Conservation (phyloP, 1,284 basidiomycete species). For the Lignosus rhinocerotis region DNA sequence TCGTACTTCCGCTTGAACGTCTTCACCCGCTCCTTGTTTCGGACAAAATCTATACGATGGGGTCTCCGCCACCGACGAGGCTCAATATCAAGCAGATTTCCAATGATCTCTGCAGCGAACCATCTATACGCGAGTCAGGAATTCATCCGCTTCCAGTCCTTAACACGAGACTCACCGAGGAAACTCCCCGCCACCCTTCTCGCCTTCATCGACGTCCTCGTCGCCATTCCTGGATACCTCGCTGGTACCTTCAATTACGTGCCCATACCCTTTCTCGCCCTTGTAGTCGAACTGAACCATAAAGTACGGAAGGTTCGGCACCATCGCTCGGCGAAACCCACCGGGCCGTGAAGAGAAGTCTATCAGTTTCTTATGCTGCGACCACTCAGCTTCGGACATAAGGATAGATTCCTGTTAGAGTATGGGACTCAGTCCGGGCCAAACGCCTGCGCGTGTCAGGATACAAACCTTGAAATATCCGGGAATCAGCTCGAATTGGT, state of each 20-base stretch:
- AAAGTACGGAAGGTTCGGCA: slow-evolving; percentile 96
- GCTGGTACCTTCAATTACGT: slow-evolving; percentile 89
- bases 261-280: slow-evolving; percentile 95
- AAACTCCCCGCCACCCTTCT: slow-evolving; percentile 87
- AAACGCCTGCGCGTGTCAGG: too few relatives aligned
- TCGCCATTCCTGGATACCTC: slow-evolving; percentile 66
- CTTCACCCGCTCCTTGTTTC: slow-evolving; percentile 70
- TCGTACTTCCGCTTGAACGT: slow-evolving; percentile 70
- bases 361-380: slow-evolving; percentile 95
- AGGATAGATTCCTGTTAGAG: slow-evolving; percentile 81
- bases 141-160: background rate
- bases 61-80: slow-evolving; percentile 87
- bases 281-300: slow-evolving; percentile 98
- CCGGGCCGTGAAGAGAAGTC: slow-evolving; percentile 88
- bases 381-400: slow-evolving; percentile 93
- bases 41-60: slow-evolving; percentile 66
- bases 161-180: slow-evolving; percentile 61
- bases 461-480: slow-evolving; percentile 84
- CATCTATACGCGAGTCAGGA: slow-evolving; percentile 53
- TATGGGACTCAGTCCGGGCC: background rate
- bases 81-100: slow-evolving; percentile 87
- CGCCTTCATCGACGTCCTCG: slow-evolving; percentile 77
- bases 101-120: slow-evolving; percentile 95
- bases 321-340: slow-evolving; percentile 90
- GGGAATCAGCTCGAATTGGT: slow-evolving; percentile 81